Evolutionary conservation across 352 stramenopile species (phyloP).

Genomic region (Lagenidium giganteum): DNA sequence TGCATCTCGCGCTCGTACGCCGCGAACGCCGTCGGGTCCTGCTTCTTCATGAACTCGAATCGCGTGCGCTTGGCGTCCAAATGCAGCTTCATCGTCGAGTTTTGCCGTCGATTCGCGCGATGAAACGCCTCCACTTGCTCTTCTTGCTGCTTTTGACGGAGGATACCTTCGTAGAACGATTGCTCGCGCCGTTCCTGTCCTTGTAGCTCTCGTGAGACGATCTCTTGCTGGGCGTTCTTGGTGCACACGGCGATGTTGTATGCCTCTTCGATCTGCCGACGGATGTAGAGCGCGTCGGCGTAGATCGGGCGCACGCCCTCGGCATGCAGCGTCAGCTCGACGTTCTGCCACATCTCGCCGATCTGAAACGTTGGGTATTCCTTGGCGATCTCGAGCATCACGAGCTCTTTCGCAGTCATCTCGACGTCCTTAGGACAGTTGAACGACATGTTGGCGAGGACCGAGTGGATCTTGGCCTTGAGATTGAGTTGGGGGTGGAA

Average conservation of each 20-base stretch:
- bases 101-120: slow-evolving; percentile 44
- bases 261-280: slow-evolving; percentile 60
- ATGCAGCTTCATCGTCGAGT: slow-evolving; percentile 72
- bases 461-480: slow-evolving; percentile 65
- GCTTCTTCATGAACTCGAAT: slow-evolving; percentile 57
- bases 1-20: slow-evolving; percentile 39
- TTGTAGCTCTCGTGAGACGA: slow-evolving; percentile 22
- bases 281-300: slow-evolving; percentile 69
- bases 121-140: slow-evolving; percentile 55
- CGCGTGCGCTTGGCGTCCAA: slow-evolving; percentile 70
- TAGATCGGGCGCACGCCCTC: slow-evolving; percentile 67
- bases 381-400: slow-evolving; percentile 71
- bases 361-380: slow-evolving; percentile 65
- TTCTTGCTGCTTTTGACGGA: slow-evolving; percentile 66
- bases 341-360: slow-evolving; percentile 72
- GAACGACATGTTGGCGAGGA: slow-evolving; percentile 63
- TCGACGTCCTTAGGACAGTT: slow-evolving; percentile 18
- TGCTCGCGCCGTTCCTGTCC: slow-evolving; percentile 19
- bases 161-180: slow-evolving; percentile 44
- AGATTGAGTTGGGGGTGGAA: slow-evolving; percentile 49
- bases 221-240: slow-evolving; percentile 51
- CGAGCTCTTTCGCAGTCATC: slow-evolving; percentile 39
- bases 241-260: slow-evolving; percentile 67
- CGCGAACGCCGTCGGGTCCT: slow-evolving; percentile 50
- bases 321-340: slow-evolving; percentile 53